Conservation (phyloP, 495 filamentous ascomycete species). For the Hypoxylon fuscum region DNA sequence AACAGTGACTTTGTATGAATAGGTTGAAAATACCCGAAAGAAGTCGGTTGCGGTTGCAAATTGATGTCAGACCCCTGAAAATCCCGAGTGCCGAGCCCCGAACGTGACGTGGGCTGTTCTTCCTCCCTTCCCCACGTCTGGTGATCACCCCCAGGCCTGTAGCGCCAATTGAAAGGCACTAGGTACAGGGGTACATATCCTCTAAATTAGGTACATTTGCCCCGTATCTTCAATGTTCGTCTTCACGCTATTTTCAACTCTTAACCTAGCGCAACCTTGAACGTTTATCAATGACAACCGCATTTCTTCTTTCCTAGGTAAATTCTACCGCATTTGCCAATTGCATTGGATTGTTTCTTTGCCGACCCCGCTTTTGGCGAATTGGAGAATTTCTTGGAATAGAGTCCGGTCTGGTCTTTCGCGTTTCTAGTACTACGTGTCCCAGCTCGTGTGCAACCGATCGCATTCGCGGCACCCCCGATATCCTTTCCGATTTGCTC, state of each 20-base stretch:
- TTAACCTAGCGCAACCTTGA: conserved; percentile 5
- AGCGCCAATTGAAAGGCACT: background rate
- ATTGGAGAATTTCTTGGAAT: background rate
- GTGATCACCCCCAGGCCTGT: conserved; percentile 8
- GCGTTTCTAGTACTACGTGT: background rate
- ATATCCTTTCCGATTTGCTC: background rate
- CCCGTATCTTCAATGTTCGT: background rate
- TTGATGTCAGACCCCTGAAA: too few relatives aligned
- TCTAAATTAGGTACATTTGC: too few relatives aligned
- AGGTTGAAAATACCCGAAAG: too few relatives aligned
- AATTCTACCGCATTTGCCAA: background rate
- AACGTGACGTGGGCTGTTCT: conserved; percentile 28
- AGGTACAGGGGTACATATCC: conserved; percentile 3
- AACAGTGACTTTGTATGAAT: too few relatives aligned
- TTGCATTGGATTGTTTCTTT: background rate
- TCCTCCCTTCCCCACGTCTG: conserved; percentile 22
- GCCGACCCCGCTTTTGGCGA: background rate
- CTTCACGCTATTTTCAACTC: background rate
- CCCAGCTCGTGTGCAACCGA: background rate
- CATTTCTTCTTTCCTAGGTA: background rate
- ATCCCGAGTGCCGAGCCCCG: conserved; percentile 3
- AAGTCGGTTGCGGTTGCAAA: too few relatives aligned
- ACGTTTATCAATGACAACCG: background rate
- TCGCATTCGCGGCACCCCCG: background rate
- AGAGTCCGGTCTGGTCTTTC: background rate